These are phyloP conservation scores for Astathelohania contejeani DNA, from an alignment of 371 early-diverging fungal genomes.

Conservation along the genomic window DNA sequence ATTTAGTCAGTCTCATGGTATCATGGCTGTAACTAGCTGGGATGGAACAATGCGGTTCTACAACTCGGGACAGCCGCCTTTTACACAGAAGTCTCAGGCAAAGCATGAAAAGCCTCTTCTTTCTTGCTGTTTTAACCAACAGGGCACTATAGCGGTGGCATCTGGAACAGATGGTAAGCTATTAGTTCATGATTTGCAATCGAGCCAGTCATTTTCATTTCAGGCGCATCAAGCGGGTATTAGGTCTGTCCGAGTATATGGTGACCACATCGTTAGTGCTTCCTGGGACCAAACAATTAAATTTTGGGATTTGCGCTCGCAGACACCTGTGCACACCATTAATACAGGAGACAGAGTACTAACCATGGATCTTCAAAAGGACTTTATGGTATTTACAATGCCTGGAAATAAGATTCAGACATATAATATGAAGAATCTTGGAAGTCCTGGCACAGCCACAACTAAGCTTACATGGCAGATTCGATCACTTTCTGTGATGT, in stretches of 20 bases:
- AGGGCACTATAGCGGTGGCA: slow-evolving; percentile 29
- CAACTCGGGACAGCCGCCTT: slow-evolving; percentile 5
- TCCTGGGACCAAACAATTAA: slow-evolving; percentile 51
- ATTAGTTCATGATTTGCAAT: slow-evolving; percentile 30
- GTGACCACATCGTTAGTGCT: slow-evolving; percentile 41
- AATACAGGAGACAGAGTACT: slow-evolving; percentile 39
- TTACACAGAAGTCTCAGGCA: slow-evolving; percentile 9
- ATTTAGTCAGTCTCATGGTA: slow-evolving; percentile 24
- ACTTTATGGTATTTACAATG: slow-evolving; percentile 27
- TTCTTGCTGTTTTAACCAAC: slow-evolving; percentile 33
- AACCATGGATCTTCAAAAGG: slow-evolving; percentile 44
- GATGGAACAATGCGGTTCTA: slow-evolving; percentile 48
- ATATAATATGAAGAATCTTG: slow-evolving; percentile 30
- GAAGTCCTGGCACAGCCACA: slow-evolving; percentile 10
- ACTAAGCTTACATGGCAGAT: slow-evolving; percentile 41
- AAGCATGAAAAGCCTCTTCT: slow-evolving; percentile 40
- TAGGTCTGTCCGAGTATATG: slow-evolving; percentile 22
- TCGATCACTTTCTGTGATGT: slow-evolving; percentile 21
- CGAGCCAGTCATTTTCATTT: slow-evolving; percentile 7
- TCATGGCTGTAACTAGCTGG: slow-evolving; percentile 47
- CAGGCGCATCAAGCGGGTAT: slow-evolving; percentile 40
- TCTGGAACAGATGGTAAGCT: slow-evolving; percentile 45
- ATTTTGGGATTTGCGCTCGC: slow-evolving; percentile 40
- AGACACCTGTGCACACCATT: slow-evolving; percentile 22
- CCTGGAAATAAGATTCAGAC: slow-evolving; percentile 29